Conservation (phyloP, 1,284 basidiomycete genomes). For the Ustilago curta region DNA sequence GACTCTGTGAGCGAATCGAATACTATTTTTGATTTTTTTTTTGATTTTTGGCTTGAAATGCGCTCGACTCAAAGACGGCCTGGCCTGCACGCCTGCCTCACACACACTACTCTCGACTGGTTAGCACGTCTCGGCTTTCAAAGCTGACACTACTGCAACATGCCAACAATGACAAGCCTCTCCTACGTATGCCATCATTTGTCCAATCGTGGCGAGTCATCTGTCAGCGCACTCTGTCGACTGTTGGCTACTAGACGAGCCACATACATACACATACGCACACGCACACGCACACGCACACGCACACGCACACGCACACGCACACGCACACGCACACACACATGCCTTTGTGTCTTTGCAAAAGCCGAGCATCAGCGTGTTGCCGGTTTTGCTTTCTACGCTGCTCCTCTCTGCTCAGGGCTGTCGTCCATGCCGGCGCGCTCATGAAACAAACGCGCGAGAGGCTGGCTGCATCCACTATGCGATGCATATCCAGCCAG, state of each 20-base stretch:
- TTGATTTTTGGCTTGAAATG: neutral
- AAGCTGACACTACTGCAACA: neutral
- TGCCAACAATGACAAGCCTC: too few species aligned
- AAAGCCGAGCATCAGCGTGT: neutral
- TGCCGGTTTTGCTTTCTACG: constrained; percentile 8
- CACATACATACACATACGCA: too few species aligned
- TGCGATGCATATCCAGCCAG: neutral
- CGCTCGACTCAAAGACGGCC: neutral
- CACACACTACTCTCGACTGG: neutral
- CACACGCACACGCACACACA: too few species aligned
- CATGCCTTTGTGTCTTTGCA: too few species aligned
- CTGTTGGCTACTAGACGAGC: too few species aligned
- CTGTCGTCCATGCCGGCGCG: too few species aligned
- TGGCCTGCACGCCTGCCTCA: neutral
- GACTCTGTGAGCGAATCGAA: neutral
- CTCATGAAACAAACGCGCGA: too few species aligned
- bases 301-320: too few species aligned
- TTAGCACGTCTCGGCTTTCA: neutral
- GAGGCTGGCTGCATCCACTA: neutral
- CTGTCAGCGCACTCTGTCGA: too few species aligned
- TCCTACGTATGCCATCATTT: too few species aligned
- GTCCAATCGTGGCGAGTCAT: too few species aligned
- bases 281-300: too few species aligned
- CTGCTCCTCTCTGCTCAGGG: neutral
- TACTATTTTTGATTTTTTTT: neutral